phyloP scores from a whole-genome alignment of 1,139 yeast genomes.

The Insectozyma bohioensis region DNA sequence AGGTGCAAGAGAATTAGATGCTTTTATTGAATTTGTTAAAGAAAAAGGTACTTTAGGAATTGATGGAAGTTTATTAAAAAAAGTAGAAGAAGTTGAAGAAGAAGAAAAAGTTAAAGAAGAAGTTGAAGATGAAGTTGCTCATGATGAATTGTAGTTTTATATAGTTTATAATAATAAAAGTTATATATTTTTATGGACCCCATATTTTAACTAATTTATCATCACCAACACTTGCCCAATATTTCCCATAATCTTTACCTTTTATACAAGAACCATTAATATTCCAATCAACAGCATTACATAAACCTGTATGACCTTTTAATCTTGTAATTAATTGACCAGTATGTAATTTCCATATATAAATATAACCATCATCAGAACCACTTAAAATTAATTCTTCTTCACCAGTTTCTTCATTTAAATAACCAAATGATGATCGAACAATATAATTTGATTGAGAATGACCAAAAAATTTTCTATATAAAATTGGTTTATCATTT shows the following conservation, averaged over 20 bases:
- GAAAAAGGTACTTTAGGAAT: constrained; percentile 59
- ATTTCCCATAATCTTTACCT: constrained; percentile 39
- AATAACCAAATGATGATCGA: constrained; percentile 74
- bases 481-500: constrained; percentile 36
- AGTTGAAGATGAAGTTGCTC: constrained; percentile 27
- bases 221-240: constrained; percentile 86
- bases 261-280: constrained; percentile 20
- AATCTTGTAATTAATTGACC: constrained; percentile 65
- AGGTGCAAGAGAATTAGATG: constrained; percentile 75
- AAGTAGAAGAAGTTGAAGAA: constrained; percentile 18
- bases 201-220: constrained; percentile 68
- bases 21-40: constrained; percentile 67
- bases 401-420: constrained; percentile 32
- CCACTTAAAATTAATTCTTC: constrained; percentile 79
- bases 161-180: neutral
- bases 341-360: constrained; percentile 76
- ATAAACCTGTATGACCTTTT: constrained; percentile 64
- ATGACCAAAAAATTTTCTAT: constrained; percentile 69
- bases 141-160: constrained; percentile 43
- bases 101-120: constrained; percentile 26
- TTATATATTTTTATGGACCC: constrained; percentile 33
- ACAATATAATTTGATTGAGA: constrained; percentile 69
- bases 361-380: constrained; percentile 77
- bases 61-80: constrained; percentile 40
- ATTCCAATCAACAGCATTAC: constrained; percentile 83